Base-by-base conservation (phyloP, 495 filamentous ascomycete species). In the Xylaria cubensis region DNA sequence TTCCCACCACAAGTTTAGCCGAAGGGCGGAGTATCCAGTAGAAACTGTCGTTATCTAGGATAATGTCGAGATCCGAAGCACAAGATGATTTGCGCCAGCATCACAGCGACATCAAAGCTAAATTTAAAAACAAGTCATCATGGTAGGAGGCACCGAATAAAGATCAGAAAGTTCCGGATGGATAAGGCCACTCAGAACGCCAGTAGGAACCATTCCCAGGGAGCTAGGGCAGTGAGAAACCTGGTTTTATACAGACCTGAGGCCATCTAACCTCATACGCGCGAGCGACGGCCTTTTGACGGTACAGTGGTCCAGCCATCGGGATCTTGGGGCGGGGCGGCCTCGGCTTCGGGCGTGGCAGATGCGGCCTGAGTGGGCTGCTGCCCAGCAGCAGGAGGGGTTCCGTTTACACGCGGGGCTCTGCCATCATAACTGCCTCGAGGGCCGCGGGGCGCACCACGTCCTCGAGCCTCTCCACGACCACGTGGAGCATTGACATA, bases 231-330 rank as follows among this genome's bases (percentile, higher is more conserved):
- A 41, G 44, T 74, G 67, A 65, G 72, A 77, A 69, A 75, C 72
- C 72, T 74, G 70, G 53, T 50, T 73, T 79, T 77, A 56, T 77
- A 77, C 75, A 77, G 39, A 70, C 56, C 69, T 59, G 24, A 62
- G 62, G 59, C 36, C n/a, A 74, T 61, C 69, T 71, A 48, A 82
- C 82, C 51, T 76, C 73, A 73, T 26, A 71, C 69, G 48, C 69
- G 69, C 42, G 82, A 80, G 73, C 86, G 83, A 36, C 84, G 82
- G 64, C 76, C 80, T 74, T 86, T 87, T 79, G 84, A 88, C 34
- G 87, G 74, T 56, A 94, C 92, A 15, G 91, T 93, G 79, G 92
- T 94, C 92, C 92, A 93, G 72, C 92, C 91, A 74, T 94, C 92
- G 32, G 91, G 90, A 70, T 93, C 90, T 70, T 82, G 71, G 29